Evolutionary conservation across 108 stramenopile genomes (phyloP).

Genomic region (Discostella stelligeroides): DNA sequence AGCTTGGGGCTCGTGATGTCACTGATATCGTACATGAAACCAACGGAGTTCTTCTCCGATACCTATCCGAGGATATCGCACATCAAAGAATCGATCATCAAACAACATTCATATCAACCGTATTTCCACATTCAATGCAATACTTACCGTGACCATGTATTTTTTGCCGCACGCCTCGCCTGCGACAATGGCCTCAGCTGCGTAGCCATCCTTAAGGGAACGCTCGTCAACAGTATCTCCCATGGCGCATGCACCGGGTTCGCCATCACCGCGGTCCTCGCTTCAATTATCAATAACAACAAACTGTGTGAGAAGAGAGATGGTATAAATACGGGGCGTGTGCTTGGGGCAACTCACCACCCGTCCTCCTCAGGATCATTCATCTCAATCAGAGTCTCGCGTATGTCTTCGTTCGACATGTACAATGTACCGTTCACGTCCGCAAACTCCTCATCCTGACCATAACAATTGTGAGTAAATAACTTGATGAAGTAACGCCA

Average conservation of each 20-base stretch:
- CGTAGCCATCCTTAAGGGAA: slow-evolving; percentile 44
- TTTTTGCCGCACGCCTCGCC: slow-evolving; percentile 44
- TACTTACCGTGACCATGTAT: slow-evolving; percentile 34
- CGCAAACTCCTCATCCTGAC: slow-evolving; percentile 57
- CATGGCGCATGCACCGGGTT: slow-evolving; percentile 41
- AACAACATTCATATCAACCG: too few species aligned
- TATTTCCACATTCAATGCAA: too few species aligned
- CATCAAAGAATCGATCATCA: too few species aligned
- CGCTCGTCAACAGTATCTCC: slow-evolving; percentile 46
- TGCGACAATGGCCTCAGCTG: slow-evolving; percentile 29
- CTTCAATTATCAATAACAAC: slow-evolving; percentile 13
- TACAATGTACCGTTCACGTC: slow-evolving; percentile 33
- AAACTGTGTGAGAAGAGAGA: background rate
- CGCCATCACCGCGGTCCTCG: slow-evolving; percentile 48
- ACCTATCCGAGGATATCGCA: too few species aligned
- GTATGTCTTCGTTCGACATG: slow-evolving; percentile 25
- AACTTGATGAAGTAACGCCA: too few species aligned
- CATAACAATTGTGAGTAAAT: slow-evolving; percentile 10
- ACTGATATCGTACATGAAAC: slow-evolving; percentile 45
- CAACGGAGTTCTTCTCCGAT: slow-evolving; percentile 44
- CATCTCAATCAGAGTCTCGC: slow-evolving; percentile 50
- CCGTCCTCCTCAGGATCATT: slow-evolving; percentile 48
- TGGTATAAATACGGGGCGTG: background rate
- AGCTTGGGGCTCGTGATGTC: slow-evolving; percentile 40
- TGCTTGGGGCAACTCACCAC: slow-evolving; percentile 11